Conservation (phyloP, 2,329 filamentous ascomycete genomes). For the Hawksworthiomyces lignivorus region DNA sequence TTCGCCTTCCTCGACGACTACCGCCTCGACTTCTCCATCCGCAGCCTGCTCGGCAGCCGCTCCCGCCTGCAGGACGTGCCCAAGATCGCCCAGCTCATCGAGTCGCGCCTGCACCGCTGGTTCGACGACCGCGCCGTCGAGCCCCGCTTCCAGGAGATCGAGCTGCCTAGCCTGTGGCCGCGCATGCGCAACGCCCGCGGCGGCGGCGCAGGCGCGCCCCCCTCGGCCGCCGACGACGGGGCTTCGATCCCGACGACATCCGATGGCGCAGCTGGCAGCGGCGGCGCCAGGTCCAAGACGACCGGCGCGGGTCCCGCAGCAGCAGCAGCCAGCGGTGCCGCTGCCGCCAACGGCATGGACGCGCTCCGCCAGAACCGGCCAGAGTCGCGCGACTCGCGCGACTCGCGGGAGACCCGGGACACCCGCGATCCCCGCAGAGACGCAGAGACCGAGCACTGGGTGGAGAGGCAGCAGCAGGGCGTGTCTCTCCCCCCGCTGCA, state of each 20-base stretch:
- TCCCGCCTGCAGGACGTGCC: conserved; percentile 76
- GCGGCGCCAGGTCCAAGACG: too few relatives aligned
- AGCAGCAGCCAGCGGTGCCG: background rate
- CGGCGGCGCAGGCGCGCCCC: conserved; percentile 28
- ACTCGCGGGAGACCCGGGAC: conserved; percentile 23
- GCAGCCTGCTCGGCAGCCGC: conserved; percentile 71
- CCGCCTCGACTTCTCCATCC: conserved; percentile 72
- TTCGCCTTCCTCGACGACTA: conserved; percentile 94
- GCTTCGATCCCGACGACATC: background rate
- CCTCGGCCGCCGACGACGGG: conserved; percentile 9
- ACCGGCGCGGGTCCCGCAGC: background rate
- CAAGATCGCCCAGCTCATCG: conserved; percentile 79
- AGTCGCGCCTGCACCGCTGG: conserved; percentile 73
- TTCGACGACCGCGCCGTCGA: conserved; percentile 83
- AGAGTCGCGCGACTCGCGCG: conserved; percentile 24
- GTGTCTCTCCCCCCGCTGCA: too few relatives aligned
- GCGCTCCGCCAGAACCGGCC: conserved; percentile 10
- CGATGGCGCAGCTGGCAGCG: too few relatives aligned
- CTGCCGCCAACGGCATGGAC: background rate
- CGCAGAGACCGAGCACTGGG: conserved; percentile 17
- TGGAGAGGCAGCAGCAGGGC: conserved; percentile 15
- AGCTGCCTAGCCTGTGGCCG: conserved; percentile 75
- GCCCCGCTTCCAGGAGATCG: conserved; percentile 80
- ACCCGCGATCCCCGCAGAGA: conserved; percentile 24
- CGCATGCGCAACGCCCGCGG: conserved; percentile 75